Evolutionary conservation across 192 early-diverging fungal species (phyloP).

Genomic region (Backusella parvicylindrica): DNA sequence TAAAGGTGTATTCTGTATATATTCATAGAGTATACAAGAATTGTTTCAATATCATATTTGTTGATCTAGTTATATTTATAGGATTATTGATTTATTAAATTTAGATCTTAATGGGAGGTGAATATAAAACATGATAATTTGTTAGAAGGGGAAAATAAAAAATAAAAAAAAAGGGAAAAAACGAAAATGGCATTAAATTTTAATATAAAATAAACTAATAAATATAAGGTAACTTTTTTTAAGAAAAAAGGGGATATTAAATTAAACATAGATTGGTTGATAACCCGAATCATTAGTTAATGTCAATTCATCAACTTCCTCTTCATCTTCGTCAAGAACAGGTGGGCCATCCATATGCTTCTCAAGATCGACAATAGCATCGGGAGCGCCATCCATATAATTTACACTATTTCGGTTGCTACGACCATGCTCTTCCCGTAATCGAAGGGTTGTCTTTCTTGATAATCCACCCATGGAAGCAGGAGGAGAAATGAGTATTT

Average conservation of each 20-base stretch:
- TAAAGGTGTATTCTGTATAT: too few species aligned
- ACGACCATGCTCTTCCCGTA: conserved; percentile 29
- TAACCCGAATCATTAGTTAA: background rate
- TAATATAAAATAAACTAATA: background rate
- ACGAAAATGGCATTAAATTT: background rate
- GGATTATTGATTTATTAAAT: background rate
- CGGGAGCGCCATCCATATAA: conserved; percentile 42
- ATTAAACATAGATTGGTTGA: background rate
- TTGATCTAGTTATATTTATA: too few species aligned
- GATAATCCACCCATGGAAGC: background rate
- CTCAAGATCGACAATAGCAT: conserved; percentile 39
- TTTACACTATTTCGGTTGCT: conserved; percentile 45
- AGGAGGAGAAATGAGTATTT: background rate
- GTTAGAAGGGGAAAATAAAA: background rate
- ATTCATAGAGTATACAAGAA: too few species aligned
- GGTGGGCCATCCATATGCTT: conserved; percentile 30
- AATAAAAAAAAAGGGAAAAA: background rate
- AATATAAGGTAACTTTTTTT: background rate
- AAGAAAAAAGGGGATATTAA: background rate
- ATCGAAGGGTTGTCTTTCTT: conserved; percentile 15
- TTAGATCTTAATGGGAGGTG: background rate
- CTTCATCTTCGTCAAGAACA: conserved; percentile 32
- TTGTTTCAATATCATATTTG: too few species aligned
- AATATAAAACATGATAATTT: background rate
- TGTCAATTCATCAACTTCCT: conserved; percentile 41